Base-by-base conservation (phyloP, 106 monocot species). In the Dendrobium catenatum region DNA sequence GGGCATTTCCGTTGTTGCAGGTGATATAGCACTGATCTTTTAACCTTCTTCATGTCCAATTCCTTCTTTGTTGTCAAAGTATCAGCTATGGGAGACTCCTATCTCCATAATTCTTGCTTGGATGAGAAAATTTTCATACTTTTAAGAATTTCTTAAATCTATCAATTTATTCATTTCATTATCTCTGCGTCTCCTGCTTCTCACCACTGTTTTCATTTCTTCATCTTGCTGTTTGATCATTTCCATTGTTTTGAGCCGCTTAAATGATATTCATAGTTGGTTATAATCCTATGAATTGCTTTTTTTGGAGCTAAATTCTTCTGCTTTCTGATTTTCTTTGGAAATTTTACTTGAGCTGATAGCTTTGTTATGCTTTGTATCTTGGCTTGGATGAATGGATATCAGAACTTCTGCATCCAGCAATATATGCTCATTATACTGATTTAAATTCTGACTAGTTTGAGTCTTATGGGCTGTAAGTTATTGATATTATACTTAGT, bases 1-100 rank as follows among this genome's bases (percentile, higher is more conserved):
- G 42, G 43, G 44, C 20, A 74, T 74, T 42, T 42, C 74, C 6
- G 74, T 74, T n/a, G 74, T 74, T 20, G 74, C 74, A 42, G 74
- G 74, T 44, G n/a, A 74, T n/a, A 43, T n/a, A 7, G 37, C 37
- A 37, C 43, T 42, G 18, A 20, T 19, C 74, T 44, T 74, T 74
- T 74, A 31, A 11, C n/a, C 37, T 37, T 70, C 1, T 70, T 70
- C 33, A 3, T 73, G 15, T 5, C 73, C 73, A 42, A 40, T 73
- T 20, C 42, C 42, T 20, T 42, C 17, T 73, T 73, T 40, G 13
- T 15, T 70, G 2, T 7, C 31, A 70, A 16, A 13, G 9, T 70
- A 15, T 9, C 61, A 24, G 3, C 10, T 15, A 1, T 2, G 51
- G 51, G 13, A 15, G 51, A 51, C 0, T 2, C 51, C 13, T 51